phyloP scores from a whole-genome alignment of 441 rosid genomes.

The Flueggea neowawraea region DNA sequence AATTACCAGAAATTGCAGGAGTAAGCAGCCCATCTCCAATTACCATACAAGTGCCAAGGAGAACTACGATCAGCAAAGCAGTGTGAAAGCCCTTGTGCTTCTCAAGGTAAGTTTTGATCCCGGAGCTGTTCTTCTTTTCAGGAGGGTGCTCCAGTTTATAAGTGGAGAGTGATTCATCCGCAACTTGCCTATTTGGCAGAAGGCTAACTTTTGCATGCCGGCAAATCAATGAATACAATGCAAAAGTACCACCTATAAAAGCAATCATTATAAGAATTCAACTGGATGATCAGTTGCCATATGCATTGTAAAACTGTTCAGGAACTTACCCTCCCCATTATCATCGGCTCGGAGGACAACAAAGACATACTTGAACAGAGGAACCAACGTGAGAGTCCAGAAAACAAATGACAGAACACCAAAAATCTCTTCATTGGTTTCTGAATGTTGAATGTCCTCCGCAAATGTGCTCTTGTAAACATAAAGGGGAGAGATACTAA shows the following conservation, averaged over 20 bases:
- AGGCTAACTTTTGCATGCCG: slow-evolving; percentile 92
- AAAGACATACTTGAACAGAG: slow-evolving; percentile 91
- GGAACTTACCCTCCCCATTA: slow-evolving; percentile 80
- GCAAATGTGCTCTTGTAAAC: slow-evolving; percentile 95
- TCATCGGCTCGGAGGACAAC: slow-evolving; percentile 92
- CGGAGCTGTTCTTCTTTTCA: slow-evolving; percentile 53
- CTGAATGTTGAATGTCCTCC: slow-evolving; percentile 81
- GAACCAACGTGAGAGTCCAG: slow-evolving; percentile 94
- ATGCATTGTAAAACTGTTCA: not conserved
- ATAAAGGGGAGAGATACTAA: slow-evolving; percentile 91
- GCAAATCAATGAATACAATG: slow-evolving; percentile 87
- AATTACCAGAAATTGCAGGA: slow-evolving; percentile 94
- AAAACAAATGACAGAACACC: slow-evolving; percentile 93
- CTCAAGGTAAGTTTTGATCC: slow-evolving; percentile 70
- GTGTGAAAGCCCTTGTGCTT: slow-evolving; percentile 76
- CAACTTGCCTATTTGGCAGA: slow-evolving; percentile 83
- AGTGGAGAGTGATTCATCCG: slow-evolving; percentile 90
- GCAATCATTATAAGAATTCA: slow-evolving; percentile 6
- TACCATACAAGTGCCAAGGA: slow-evolving; percentile 99
- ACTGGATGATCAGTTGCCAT: slow-evolving; percentile 1
- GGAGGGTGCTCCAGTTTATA: slow-evolving; percentile 75
- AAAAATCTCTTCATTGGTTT: slow-evolving; percentile 84
- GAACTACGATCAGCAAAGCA: slow-evolving; percentile 81
- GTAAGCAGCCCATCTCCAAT: slow-evolving; percentile 98
- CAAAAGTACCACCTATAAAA: slow-evolving; percentile 89